A percentile compares a stretch with the other conserved stretches of the same genome.
These are phyloP conservation scores for Terfezia boudieri DNA, from an alignment of 495 filamentous ascomycete genomes.

Conservation along the genomic window DNA sequence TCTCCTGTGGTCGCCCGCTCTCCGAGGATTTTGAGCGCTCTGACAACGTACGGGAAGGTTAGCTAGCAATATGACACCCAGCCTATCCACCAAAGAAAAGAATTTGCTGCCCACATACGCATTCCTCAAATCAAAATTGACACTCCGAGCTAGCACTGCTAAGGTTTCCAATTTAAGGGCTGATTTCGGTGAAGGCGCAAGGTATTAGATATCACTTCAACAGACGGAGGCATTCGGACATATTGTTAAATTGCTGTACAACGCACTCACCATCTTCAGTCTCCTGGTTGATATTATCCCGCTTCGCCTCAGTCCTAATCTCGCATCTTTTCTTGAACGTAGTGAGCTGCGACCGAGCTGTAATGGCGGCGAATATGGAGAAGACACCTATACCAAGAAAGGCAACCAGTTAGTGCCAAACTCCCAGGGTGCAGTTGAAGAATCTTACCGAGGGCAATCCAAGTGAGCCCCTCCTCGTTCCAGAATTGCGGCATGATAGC, in stretches of 20 bases:
- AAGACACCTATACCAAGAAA: constrained; percentile 1
- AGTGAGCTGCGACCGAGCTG: constrained; percentile 5
- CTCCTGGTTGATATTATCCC: constrained; percentile 8
- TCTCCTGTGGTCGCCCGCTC: constrained; percentile 10
- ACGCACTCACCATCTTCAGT: constrained; percentile 12
- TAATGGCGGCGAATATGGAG: constrained; percentile 3
- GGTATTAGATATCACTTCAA: not conserved
- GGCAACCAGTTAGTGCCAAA: not conserved
- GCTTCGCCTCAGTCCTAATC: constrained; percentile 4
- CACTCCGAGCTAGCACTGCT: constrained; percentile 2
- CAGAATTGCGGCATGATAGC: not conserved
- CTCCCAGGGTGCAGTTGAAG: not conserved
- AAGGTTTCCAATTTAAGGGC: constrained; percentile 11
- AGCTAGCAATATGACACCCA: not conserved
- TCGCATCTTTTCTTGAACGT: constrained; percentile 9
- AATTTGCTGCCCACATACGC: not conserved
- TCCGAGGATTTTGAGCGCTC: constrained; percentile 14
- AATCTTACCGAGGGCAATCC: not conserved
- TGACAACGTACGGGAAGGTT: not conserved
- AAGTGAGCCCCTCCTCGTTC: not conserved
- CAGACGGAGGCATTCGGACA: not conserved
- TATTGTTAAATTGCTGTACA: not conserved
- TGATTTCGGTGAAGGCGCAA: constrained; percentile 4
- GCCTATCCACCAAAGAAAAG: too few relatives aligned
- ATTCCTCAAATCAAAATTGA: constrained; percentile 9